Percentiles rank a stretch among this genome's conserved stretches.
These are phyloP conservation scores for Xylaria sp. DNA, from an alignment of 2,329 filamentous ascomycete genomes.

Conservation along the genomic window DNA sequence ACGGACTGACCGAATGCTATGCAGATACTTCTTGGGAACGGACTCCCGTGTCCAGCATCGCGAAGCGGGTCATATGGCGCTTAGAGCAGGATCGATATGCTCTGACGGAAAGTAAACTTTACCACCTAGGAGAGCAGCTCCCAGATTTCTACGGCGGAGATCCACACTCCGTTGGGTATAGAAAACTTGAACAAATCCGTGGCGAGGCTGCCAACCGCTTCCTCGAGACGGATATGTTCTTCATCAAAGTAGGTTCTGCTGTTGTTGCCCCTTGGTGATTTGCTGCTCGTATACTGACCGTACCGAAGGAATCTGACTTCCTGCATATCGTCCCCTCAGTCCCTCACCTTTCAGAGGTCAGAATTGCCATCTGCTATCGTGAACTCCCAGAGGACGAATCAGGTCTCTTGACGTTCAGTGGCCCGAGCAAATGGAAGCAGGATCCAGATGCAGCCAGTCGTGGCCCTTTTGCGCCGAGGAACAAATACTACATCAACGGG, in stretches of 20 bases:
- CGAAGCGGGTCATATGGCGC: conserved; percentile 65
- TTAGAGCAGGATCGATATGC: conserved; percentile 63
- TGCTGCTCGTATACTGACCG: conserved; percentile 21
- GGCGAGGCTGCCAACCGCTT: conserved; percentile 59
- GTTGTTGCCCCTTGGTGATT: too few species aligned
- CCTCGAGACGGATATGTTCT: conserved; percentile 66
- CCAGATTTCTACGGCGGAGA: conserved; percentile 57
- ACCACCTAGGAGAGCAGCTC: conserved; percentile 59
- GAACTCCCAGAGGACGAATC: conserved; percentile 61
- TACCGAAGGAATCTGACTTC: conserved; percentile 62
- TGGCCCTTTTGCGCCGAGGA: conserved; percentile 60
- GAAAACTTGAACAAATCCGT: conserved; percentile 53
- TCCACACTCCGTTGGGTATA: conserved; percentile 51
- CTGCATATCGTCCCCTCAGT: conserved; percentile 63
- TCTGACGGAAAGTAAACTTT: conserved; percentile 55
- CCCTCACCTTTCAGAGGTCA: conserved; percentile 62
- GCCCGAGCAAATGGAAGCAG: conserved; percentile 61
- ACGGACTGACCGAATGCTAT: conserved; percentile 36
- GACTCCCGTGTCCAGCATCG: conserved; percentile 56
- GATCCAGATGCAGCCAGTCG: conserved; percentile 61
- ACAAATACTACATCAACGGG: conserved; percentile 65
- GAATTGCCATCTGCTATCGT: conserved; percentile 63
- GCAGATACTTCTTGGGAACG: conserved; percentile 65
- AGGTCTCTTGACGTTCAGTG: conserved; percentile 49
- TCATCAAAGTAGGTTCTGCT: conserved; percentile 61